Evolutionary conservation across 2,329 filamentous ascomycete genomes (phyloP), one percentile per base, ranked within the genome.

Genomic region (Ciborinia camelliae): DNA sequence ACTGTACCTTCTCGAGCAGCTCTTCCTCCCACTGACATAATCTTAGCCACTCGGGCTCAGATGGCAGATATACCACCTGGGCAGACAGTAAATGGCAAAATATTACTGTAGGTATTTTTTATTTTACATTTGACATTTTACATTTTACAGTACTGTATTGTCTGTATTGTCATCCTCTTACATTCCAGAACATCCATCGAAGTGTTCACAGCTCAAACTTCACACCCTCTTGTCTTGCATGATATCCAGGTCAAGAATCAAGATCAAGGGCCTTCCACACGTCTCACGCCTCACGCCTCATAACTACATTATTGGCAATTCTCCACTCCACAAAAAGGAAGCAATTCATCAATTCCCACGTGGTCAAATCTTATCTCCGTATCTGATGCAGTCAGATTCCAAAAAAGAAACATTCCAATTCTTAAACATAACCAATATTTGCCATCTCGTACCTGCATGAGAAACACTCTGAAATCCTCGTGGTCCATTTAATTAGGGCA

Each of bases 391-490:
- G 26, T 43, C 53, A 55, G 53, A 41, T 55, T 55, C 18, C 53
- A 28, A 55, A 55, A 41, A 28, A 41, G 15, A 14, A 28, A 41
- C 37, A 28, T 41, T n/a, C 37, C 53, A 30, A n/a, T 43, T 55
- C 53, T n/a, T 41, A 55, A 55, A 55, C 53, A 55, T 55, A 18
- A 2, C 53, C 53, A 55, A 43, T 55, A 41, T 55, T 28, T n/a
- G 35, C 51, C 51, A 35, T 37, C 20, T 37, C 32, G 52, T 55
- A 55, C 52, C 52, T 55, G 52, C 35, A 55, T 55, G 8, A 54
- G 35, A 30, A 37, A 41, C 35, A 62, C 35, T 43, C 45, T 18
- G 20, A 52, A 39, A n/a, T 8, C 35, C 30, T 32, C 28, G 30
- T 55, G 53, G 35, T 37, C 52, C 23, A 28, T 39, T 39, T 54